Conservation (phyloP, 164 flowering plant species). For the Stephania cephalantha region DNA sequence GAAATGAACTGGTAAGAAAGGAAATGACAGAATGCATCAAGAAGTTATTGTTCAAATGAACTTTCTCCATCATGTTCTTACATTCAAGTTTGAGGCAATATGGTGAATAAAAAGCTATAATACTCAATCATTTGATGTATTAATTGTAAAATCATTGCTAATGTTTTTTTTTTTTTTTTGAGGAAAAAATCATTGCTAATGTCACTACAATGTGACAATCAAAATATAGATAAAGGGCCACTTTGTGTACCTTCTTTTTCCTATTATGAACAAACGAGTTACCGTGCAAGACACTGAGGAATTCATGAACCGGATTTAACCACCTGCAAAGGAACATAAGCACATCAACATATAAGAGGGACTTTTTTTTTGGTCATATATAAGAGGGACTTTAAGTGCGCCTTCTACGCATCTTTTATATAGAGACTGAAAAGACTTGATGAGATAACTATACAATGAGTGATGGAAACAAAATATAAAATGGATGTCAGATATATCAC, state of each 20-base stretch:
- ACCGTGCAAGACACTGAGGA: slow-evolving; percentile 34
- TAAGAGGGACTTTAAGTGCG: not conserved
- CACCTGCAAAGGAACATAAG: slow-evolving; percentile 37
- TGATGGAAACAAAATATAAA: too few relatives aligned
- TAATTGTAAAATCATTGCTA: not conserved
- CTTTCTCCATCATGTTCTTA: not conserved
- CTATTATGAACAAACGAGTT: slow-evolving; percentile 31
- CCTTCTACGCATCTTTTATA: not conserved
- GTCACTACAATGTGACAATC: not conserved
- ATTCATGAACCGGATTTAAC: slow-evolving; percentile 57
- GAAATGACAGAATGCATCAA: not conserved
- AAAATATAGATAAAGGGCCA: not conserved
- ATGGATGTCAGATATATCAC: not conserved
- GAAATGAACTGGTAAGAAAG: not conserved
- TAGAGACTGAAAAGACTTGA: not conserved
- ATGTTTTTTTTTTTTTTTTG: not conserved
- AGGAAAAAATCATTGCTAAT: not conserved
- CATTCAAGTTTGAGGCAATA: not conserved
- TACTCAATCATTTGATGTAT: too few relatives aligned
- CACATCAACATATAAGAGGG: not conserved
- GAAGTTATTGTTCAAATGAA: not conserved
- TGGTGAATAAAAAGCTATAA: too few relatives aligned
- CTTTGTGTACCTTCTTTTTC: slow-evolving; percentile 28
- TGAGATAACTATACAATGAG: too few relatives aligned
- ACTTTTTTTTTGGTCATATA: too few relatives aligned